Evolutionary conservation across 495 filamentous ascomycete species (phyloP).

Genomic region (Aspergillus panamensis): DNA sequence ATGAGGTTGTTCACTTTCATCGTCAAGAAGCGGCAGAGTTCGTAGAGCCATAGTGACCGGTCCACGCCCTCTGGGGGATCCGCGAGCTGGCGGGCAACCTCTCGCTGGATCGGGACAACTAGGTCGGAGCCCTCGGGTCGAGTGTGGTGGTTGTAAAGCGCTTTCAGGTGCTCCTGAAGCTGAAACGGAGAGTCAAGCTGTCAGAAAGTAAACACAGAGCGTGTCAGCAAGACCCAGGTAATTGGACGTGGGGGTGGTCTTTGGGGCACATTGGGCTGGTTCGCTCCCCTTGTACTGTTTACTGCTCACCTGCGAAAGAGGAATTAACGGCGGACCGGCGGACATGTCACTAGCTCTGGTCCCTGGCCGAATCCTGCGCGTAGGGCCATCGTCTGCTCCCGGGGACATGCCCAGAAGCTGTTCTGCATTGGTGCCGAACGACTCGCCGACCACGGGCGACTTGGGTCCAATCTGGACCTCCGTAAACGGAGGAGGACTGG

Average conservation of each 20-base stretch:
- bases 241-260: neutral
- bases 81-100: constrained; percentile 68
- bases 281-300: neutral
- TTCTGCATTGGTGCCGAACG: constrained; percentile 39
- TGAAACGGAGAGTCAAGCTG: constrained; percentile 95
- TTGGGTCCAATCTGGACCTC: constrained; percentile 87
- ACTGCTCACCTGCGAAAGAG: constrained; percentile 69
- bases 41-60: constrained; percentile 90
- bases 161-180: constrained; percentile 95
- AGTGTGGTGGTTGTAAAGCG: constrained; percentile 79
- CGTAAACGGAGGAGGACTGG: constrained; percentile 82
- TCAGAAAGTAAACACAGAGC: neutral
- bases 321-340: constrained; percentile 81
- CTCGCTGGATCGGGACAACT: constrained; percentile 64
- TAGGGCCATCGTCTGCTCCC: constrained; percentile 61
- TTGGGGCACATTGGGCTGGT: constrained; percentile 1
- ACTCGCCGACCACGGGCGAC: constrained; percentile 64
- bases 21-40: constrained; percentile 91
- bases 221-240: constrained; percentile 22
- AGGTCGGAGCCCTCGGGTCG: constrained; percentile 54
- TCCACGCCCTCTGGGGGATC: constrained; percentile 77
- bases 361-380: constrained; percentile 84
- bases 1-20: constrained; percentile 90
- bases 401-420: constrained; percentile 40
- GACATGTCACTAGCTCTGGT: constrained; percentile 89